Evolutionary conservation across 2,329 filamentous ascomycete species (phyloP).

Genomic region (Alternaria arborescens): DNA sequence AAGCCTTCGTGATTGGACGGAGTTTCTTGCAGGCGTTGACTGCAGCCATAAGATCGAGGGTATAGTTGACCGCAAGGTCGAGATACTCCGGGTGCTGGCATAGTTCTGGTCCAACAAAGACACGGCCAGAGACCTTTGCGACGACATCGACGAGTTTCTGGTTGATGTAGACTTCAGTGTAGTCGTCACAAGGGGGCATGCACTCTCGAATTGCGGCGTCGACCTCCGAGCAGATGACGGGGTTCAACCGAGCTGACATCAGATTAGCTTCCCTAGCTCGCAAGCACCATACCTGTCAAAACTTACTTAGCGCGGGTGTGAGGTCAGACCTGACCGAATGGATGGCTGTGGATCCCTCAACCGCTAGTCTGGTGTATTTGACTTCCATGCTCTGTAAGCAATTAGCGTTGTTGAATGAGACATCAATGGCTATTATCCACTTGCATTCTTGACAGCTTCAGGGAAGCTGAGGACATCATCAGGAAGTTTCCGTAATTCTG

Average conservation of each 20-base stretch:
- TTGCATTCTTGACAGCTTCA: conserved; percentile 34
- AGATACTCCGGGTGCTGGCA: conserved; percentile 43
- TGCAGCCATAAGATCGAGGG: conserved; percentile 41
- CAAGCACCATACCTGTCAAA: neutral
- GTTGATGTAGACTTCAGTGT: conserved; percentile 43
- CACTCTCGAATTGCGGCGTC: conserved; percentile 37
- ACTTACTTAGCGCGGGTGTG: conserved; percentile 47
- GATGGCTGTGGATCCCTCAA: conserved; percentile 23
- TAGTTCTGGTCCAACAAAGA: conserved; percentile 47
- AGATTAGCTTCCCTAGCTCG: conserved; percentile 18
- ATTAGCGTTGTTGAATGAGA: conserved; percentile 15
- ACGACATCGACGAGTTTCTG: conserved; percentile 41
- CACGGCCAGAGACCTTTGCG: conserved; percentile 44
- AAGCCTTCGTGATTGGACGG: conserved; percentile 35
- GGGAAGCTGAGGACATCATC: conserved; percentile 47
- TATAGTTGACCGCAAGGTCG: conserved; percentile 41
- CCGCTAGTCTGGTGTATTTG: conserved; percentile 42
- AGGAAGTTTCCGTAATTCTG: conserved; percentile 44
- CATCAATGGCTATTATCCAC: neutral
- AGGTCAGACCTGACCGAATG: conserved; percentile 46
- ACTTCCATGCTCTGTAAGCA: conserved; percentile 35
- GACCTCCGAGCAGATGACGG: conserved; percentile 41
- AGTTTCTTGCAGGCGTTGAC: conserved; percentile 39
- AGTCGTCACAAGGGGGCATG: conserved; percentile 42
- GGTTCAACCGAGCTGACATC: conserved; percentile 38